Conservation (phyloP, 192 early-diverging fungal species). For the Linnemannia exigua region DNA sequence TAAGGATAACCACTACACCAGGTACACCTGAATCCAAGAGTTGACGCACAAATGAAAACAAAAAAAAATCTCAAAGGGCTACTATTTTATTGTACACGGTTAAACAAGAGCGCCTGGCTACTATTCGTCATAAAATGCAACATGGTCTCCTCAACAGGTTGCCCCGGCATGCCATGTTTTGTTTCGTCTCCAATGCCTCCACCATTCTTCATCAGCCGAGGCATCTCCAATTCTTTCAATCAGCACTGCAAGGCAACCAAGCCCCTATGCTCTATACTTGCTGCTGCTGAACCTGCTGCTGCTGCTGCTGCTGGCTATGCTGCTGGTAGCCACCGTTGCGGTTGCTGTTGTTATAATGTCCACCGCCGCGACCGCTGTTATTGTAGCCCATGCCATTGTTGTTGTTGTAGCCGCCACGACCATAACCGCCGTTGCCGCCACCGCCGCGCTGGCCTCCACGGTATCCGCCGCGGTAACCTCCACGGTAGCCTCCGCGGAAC, state of each 20-base stretch:
- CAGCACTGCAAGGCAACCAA: not conserved
- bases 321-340: conserved; percentile 32
- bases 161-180: too few species aligned
- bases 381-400: conserved; percentile 47
- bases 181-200: not conserved
- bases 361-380: conserved; percentile 38
- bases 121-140: too few species aligned
- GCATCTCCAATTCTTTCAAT: not conserved
- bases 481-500: conserved; percentile 70
- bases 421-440: conserved; percentile 58
- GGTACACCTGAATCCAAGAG: too few species aligned
- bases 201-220: not conserved
- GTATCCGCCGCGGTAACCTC: conserved; percentile 62
- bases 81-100: too few species aligned
- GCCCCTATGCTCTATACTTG: conserved; percentile 35
- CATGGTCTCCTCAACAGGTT: too few species aligned
- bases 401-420: conserved; percentile 61
- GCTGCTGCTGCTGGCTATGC: conserved; percentile 19
- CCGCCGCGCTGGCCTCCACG: conserved; percentile 63
- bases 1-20: not conserved
- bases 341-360: conserved; percentile 52
- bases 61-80: too few species aligned
- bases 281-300: conserved; percentile 47
- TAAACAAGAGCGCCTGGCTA: too few species aligned
- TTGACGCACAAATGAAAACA: too few species aligned